Evolutionary conservation across 1,139 yeast species (phyloP), one percentile per base, ranked within the genome.

Genomic region (Candida sanyaensis): DNA sequence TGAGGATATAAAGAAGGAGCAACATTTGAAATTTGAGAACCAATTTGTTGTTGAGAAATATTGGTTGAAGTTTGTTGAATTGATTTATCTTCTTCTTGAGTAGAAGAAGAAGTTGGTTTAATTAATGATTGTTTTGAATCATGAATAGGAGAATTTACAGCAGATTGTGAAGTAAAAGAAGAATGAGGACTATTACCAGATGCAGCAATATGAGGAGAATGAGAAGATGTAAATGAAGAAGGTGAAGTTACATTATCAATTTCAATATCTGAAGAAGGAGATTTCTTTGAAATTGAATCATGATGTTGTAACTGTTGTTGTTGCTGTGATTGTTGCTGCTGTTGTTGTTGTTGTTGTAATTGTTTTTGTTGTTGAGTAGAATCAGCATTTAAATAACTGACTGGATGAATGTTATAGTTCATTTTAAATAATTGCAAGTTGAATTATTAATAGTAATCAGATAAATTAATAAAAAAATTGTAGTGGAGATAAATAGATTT

Each of bases 401-500:
- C 71, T 11, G 80, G 80, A 52, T 75, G 80, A 49, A 75, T 62
- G 55, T 73, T 75, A 55, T 72, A 75, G 53, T 73, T 73, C 76
- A 73, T 71, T 17, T 17, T 17, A 17, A 17, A 17, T 2, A 2
- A 2, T 17, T 17, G 21, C 3, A n/a, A 17, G 21, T 17, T 17
- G 21, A 17, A 17, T 17, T 17, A 17, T 17, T 3, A 17, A 3
- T 17, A 17, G n/a, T n/a, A n/a, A n/a, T n/a, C n/a, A n/a, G n/a
- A n/a, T n/a, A n/a, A n/a, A n/a, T n/a, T n/a, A n/a, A n/a, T n/a
- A n/a, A n/a, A n/a, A n/a, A n/a, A n/a, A n/a, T n/a, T n/a, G n/a
- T n/a, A n/a, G n/a, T n/a, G n/a, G n/a, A n/a, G n/a, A n/a, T n/a
- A n/a, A n/a, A n/a, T n/a, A n/a, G n/a, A n/a, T n/a, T n/a, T n/a